These are phyloP conservation scores for Zychaea mexicana DNA, from an alignment of 371 early-diverging fungal genomes.

Conservation along the genomic window DNA sequence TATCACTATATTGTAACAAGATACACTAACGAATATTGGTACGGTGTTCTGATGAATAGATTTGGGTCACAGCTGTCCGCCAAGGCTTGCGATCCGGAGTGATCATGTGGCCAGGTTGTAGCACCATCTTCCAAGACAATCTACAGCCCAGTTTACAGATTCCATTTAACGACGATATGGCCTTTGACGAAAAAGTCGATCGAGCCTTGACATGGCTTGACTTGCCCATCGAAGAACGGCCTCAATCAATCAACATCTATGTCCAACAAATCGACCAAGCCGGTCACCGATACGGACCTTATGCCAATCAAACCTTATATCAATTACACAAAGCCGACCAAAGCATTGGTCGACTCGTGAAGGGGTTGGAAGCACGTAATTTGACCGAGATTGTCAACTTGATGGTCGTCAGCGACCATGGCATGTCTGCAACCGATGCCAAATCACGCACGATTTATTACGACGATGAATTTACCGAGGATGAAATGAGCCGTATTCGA, in stretches of 20 bases:
- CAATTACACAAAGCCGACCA: constrained; percentile 59
- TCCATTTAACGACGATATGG: constrained; percentile 52
- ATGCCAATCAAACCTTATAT: constrained; percentile 55
- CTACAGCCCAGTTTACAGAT: constrained; percentile 68
- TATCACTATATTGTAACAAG: too few relatives aligned
- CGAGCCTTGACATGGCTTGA: constrained; percentile 81
- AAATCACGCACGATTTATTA: constrained; percentile 64
- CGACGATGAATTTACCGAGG: constrained; percentile 61
- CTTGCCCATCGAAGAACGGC: constrained; percentile 67
- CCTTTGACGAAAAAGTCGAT: constrained; percentile 62
- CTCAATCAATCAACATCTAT: constrained; percentile 80
- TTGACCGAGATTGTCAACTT: constrained; percentile 78
- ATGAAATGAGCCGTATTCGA: constrained; percentile 36
- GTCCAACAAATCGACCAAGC: constrained; percentile 80
- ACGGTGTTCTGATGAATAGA: too few relatives aligned
- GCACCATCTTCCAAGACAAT: constrained; percentile 39
- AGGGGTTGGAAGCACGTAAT: constrained; percentile 58
- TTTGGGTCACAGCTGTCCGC: constrained; percentile 88
- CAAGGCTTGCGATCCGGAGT: constrained; percentile 71
- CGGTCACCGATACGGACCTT: constrained; percentile 85
- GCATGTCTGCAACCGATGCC: constrained; percentile 73
- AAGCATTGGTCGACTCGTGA: constrained; percentile 64
- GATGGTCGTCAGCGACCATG: constrained; percentile 92
- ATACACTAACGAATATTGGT: too few relatives aligned
- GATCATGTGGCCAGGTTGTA: constrained; percentile 93